Evolutionary conservation across 495 filamentous ascomycete species (phyloP), one percentile per base, ranked within the genome.

Genomic region (Aspergillus hancockii): DNA sequence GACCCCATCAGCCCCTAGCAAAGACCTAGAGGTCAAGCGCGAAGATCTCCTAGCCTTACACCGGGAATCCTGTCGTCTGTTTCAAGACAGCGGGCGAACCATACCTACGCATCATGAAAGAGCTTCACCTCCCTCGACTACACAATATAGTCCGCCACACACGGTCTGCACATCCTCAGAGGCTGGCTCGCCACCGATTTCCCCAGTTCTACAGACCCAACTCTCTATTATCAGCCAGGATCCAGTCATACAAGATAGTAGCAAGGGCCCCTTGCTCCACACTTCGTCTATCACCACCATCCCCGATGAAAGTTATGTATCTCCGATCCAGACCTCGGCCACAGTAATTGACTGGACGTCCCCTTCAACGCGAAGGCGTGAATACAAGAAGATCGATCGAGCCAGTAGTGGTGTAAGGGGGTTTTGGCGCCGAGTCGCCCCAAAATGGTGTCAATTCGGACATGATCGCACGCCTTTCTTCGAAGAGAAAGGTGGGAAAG

Each of bases 301-400:
- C 21, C 3, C 30, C 21, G 54, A 66, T 45, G 60, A 60, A n/a
- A 63, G 64, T 19, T 64, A 66, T 16, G 30, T 67, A 2, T 65
- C 67, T 21, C 64, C 69, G n/a, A 66, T 72, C 31, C 61, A 74
- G 28, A 63, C 75, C 43, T 71, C 75, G 50, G 68, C 71, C 16
- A 80, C 79, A 18, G 71, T 79, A 4, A 80, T 80, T 59, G 77
- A 81, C 59, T 82, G 79, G 79, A 82, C 78, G 2, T 76, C 76
- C 0, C 67, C 72, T 9, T 73, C 75, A 14, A 80, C 78, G 10
- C 77, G 79, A 19, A 65, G 78, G 8, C 71, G 67, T 30, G 77
- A 82, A 55, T 82, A 82, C 46, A 69, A 79, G 47, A 75, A 79
- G 47, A 82, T 82, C 55, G 77, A 82, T 65, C 76, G 74, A 0